Evolutionary conservation across 805 yeast genomes (phyloP).

Genomic region (Komagataella pseudopastoris): DNA sequence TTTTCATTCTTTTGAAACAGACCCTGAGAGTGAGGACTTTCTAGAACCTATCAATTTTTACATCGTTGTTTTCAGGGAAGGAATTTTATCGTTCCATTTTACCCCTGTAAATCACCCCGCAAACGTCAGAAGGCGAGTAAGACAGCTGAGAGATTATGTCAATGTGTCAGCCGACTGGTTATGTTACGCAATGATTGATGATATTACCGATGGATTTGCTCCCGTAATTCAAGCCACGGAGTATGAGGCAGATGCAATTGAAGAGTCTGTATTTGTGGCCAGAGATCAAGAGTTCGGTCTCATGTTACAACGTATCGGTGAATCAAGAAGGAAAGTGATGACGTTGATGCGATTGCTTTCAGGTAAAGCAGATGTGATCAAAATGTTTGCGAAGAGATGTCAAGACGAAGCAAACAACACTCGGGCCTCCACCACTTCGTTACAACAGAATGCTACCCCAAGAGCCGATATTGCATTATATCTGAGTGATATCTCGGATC

Average conservation of each 20-base stretch:
- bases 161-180: constrained; percentile 73
- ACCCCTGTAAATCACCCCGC: constrained; percentile 58
- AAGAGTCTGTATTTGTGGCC: constrained; percentile 74
- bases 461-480: constrained; percentile 86
- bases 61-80: constrained; percentile 57
- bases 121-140: constrained; percentile 69
- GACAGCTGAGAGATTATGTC: constrained; percentile 67
- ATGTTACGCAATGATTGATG: constrained; percentile 73
- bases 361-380: constrained; percentile 93
- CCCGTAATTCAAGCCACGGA: constrained; percentile 70
- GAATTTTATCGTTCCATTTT: constrained; percentile 58
- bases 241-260: constrained; percentile 72
- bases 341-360: constrained; percentile 77
- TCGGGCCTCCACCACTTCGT: background rate
- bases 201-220: constrained; percentile 74
- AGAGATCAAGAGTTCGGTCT: constrained; percentile 59
- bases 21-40: constrained; percentile 69
- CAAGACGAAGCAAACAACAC: constrained; percentile 42
- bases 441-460: constrained; percentile 34
- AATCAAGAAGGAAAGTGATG: constrained; percentile 85
- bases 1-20: constrained; percentile 92
- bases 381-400: constrained; percentile 92
- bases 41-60: constrained; percentile 70
- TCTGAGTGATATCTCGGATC: constrained; percentile 94
- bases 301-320: constrained; percentile 78